These are phyloP conservation scores for Poa pratensis DNA, from an alignment of 176 grass and related monocot genomes.

Conservation along the genomic window DNA sequence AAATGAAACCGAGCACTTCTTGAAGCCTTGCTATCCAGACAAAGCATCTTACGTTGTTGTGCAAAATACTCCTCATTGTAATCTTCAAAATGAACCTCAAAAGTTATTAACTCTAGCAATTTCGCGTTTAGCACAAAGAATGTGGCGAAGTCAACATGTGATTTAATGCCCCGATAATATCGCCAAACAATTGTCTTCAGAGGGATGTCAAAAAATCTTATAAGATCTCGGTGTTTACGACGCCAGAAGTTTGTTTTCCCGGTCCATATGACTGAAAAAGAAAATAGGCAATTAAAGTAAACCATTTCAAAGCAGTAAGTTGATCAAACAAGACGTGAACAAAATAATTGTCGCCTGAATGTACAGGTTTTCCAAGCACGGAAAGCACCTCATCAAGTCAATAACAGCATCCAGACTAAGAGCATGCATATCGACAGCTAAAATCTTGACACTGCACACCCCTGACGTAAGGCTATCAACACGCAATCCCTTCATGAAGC, in stretches of 20 bases:
- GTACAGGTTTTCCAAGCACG: background rate
- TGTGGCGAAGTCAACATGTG: background rate
- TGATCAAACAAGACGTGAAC: background rate
- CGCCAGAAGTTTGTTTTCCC: background rate
- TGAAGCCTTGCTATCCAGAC: background rate
- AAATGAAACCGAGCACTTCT: background rate
- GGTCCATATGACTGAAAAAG: background rate
- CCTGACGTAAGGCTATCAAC: too few relatives aligned
- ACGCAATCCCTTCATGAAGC: background rate
- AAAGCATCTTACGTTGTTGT: background rate
- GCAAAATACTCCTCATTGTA: background rate
- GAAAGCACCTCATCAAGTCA: conserved; percentile 4
- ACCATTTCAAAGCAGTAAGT: background rate
- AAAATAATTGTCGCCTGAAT: background rate
- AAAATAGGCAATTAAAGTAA: background rate
- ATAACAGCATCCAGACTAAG: background rate
- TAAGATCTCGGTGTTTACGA: background rate
- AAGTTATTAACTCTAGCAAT: background rate
- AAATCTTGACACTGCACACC: background rate
- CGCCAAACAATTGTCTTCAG: background rate
- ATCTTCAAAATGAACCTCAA: background rate
- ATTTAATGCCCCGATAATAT: background rate
- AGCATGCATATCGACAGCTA: background rate
- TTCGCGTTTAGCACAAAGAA: background rate
- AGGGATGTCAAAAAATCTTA: background rate